A percentile compares a stretch with the other conserved stretches of the same genome.
Conservation (phyloP, 495 filamentous ascomycete genomes). For the Neurospora cerealis region DNA sequence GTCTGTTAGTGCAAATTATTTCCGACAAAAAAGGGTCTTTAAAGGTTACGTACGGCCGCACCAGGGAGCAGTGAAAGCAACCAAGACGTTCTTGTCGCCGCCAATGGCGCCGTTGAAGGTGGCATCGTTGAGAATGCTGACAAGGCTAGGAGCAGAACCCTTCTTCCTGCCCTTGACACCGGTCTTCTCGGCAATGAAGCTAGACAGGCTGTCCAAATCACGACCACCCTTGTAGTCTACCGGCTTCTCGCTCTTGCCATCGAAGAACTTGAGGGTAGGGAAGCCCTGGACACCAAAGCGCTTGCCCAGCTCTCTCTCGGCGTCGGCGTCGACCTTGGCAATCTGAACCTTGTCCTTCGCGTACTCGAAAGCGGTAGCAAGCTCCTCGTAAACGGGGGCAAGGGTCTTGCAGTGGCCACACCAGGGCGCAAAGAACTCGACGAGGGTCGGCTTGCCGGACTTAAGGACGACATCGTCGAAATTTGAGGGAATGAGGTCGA, state of each 20-base stretch:
- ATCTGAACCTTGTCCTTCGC: constrained; percentile 77
- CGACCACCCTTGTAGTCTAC: constrained; percentile 77
- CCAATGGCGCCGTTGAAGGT: constrained; percentile 72
- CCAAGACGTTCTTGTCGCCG: constrained; percentile 78
- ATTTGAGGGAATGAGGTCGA: constrained; percentile 80
- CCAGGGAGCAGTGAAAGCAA: constrained; percentile 96
- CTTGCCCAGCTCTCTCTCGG: constrained; percentile 71
- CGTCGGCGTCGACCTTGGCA: constrained; percentile 90
- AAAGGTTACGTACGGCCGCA: constrained; percentile 74
- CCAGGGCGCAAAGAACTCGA: constrained; percentile 99
- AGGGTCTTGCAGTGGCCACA: constrained; percentile 98
- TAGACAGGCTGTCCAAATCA: constrained; percentile 74
- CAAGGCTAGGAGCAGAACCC: constrained; percentile 54
- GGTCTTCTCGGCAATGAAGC: constrained; percentile 82
- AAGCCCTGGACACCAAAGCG: constrained; percentile 87
- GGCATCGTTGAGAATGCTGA: constrained; percentile 70
- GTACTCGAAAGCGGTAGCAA: constrained; percentile 62
- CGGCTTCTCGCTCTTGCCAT: constrained; percentile 86
- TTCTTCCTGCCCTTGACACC: constrained; percentile 68
- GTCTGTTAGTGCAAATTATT: constrained; percentile 17
- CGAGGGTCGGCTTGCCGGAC: constrained; percentile 88
- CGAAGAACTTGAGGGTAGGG: constrained; percentile 96
- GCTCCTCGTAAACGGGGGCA: constrained; percentile 88
- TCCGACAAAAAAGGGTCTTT: background rate
- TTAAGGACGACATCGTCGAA: constrained; percentile 84